Percentiles rank a stretch among this genome's conserved stretches.
Evolutionary conservation across 1,284 basidiomycete genomes (phyloP).

Genomic region (Gastroboletus turbinatus): DNA sequence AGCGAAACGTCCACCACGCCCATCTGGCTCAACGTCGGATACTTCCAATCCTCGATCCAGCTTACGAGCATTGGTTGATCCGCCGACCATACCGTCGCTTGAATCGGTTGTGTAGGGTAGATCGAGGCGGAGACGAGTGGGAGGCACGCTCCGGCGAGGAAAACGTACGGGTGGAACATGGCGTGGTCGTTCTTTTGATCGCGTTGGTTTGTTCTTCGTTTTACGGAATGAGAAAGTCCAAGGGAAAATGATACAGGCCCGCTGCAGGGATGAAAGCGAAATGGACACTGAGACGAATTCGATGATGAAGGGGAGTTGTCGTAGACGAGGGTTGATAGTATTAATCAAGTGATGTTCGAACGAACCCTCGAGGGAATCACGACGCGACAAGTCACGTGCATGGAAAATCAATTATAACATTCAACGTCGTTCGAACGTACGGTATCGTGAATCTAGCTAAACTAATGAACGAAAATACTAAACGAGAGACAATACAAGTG

Average conservation of each 20-base stretch:
- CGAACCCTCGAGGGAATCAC: not conserved
- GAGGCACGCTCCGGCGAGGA: constrained; percentile 9
- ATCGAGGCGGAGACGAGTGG: constrained; percentile 32
- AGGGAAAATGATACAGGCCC: constrained; percentile 22
- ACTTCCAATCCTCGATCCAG: constrained; percentile 48
- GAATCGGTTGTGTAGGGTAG: constrained; percentile 50
- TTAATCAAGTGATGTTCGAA: not conserved
- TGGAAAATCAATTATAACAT: constrained; percentile 26
- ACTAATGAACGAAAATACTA: constrained; percentile 5
- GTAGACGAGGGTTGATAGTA: not conserved
- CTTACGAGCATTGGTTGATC: constrained; percentile 40
- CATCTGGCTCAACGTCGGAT: constrained; percentile 42
- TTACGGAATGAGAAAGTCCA: not conserved
- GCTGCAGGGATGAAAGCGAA: constrained; percentile 19
- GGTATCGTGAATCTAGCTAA: constrained; percentile 2
- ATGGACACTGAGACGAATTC: not conserved
- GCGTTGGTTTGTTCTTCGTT: not conserved
- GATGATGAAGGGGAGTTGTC: not conserved
- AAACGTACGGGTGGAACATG: constrained; percentile 10
- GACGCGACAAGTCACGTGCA: constrained; percentile 29
- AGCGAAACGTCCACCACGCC: constrained; percentile 44
- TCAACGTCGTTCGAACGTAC: not conserved
- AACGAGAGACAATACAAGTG: constrained; percentile 19
- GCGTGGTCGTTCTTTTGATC: constrained; percentile 1
- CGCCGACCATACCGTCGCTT: constrained; percentile 42